Conservation (phyloP, 2,329 filamentous ascomycete species). For the Achaetomium macrosporum region DNA sequence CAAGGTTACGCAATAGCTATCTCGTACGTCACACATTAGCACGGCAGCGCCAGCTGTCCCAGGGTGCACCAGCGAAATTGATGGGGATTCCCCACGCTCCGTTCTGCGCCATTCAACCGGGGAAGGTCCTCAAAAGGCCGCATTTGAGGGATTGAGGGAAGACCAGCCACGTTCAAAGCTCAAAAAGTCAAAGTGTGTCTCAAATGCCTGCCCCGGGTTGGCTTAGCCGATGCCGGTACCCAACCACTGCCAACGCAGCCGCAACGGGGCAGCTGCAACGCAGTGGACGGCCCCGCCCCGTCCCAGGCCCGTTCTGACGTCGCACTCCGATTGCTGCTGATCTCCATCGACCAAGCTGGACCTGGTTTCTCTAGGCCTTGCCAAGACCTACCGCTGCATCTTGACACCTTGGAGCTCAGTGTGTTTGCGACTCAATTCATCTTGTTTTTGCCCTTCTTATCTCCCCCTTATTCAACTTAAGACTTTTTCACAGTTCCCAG, state of each 20-base stretch:
- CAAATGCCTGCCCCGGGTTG: neutral
- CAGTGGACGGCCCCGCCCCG: slow-evolving; percentile 6
- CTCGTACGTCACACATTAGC: no score
- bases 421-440: neutral
- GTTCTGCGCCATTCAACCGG: slow-evolving; percentile 16
- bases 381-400: slow-evolving; percentile 7
- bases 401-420: slow-evolving; percentile 2
- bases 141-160: neutral
- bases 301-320: slow-evolving; percentile 19
- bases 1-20: slow-evolving; percentile 6
- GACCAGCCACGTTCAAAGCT: slow-evolving; percentile 3
- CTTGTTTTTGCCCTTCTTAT: slow-evolving; percentile 11
- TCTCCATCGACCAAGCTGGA: slow-evolving; percentile 13
- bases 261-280: slow-evolving; percentile 3
- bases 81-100: slow-evolving; percentile 2
- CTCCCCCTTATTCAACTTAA: neutral
- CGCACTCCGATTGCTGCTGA: slow-evolving; percentile 18
- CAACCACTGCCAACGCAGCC: no score
- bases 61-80: slow-evolving; percentile 2
- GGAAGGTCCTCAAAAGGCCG: neutral
- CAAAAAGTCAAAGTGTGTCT: neutral
- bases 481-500: slow-evolving; percentile 4
- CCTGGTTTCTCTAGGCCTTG: slow-evolving; percentile 1
- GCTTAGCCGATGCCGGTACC: slow-evolving; percentile 7
- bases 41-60: slow-evolving; percentile 7